These are phyloP conservation scores for Lentinula novae-zelandiae DNA, from an alignment of 1,284 basidiomycete genomes.

Conservation along the genomic window DNA sequence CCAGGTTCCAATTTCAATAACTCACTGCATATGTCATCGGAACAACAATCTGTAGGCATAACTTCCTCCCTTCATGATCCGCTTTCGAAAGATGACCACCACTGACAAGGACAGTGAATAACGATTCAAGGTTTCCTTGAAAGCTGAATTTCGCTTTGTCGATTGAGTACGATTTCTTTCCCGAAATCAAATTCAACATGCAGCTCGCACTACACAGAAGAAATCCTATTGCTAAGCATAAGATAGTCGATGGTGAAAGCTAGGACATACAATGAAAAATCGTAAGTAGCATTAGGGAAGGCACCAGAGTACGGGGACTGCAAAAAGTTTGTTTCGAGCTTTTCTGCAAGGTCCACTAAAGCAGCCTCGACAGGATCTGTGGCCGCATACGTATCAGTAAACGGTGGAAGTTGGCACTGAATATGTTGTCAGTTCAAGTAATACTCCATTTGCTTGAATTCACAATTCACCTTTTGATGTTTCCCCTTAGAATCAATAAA, in stretches of 20 bases:
- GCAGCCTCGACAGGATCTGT: not conserved
- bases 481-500: not conserved
- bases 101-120: not conserved
- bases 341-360: not conserved
- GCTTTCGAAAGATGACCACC: not conserved
- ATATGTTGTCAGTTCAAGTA: not conserved
- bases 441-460: too few species aligned
- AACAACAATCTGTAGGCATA: not conserved
- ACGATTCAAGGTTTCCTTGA: not conserved
- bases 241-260: not conserved
- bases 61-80: not conserved
- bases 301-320: not conserved
- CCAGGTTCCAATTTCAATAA: not conserved
- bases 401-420: not conserved
- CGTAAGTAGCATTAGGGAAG: not conserved
- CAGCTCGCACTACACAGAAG: not conserved
- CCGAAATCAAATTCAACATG: not conserved
- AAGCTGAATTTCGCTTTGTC: not conserved
- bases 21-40: not conserved
- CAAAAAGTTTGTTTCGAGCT: not conserved
- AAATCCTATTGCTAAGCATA: not conserved
- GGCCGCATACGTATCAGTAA: not conserved
- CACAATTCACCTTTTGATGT: not conserved
- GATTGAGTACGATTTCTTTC: not conserved
- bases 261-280: slow-evolving; percentile 2